Conservation (phyloP, 257 asterid species). For the Apocynum venetum region DNA sequence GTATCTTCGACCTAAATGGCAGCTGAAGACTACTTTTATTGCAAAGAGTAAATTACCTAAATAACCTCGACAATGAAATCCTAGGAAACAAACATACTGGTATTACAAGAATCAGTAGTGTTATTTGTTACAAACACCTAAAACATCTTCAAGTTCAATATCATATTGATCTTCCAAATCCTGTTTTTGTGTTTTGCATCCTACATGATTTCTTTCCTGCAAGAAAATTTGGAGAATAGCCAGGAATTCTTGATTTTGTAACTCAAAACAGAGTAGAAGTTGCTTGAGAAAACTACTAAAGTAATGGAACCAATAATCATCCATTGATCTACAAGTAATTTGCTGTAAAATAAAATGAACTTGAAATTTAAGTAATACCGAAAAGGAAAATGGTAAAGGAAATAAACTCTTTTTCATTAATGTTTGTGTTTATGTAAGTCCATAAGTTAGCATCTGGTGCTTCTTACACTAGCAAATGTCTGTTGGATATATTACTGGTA, state of each 20-base stretch:
- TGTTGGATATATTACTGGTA: neutral
- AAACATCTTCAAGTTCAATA: neutral
- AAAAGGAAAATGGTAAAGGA: neutral
- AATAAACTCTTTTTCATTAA: neutral
- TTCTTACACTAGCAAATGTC: neutral
- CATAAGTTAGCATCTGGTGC: neutral
- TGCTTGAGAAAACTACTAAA: neutral
- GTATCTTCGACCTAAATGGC: neutral
- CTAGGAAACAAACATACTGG: neutral
- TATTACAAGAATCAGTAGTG: neutral
- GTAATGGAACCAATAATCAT: neutral
- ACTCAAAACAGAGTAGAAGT: neutral
- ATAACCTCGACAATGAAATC: neutral
- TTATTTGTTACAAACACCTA: neutral
- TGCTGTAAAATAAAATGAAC: neutral
- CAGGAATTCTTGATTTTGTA: neutral
- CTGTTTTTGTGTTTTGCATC: neutral
- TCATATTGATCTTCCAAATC: neutral
- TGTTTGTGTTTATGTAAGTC: neutral
- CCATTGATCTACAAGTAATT: neutral
- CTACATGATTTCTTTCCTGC: neutral
- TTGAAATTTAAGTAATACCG: neutral
- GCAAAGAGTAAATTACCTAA: neutral
- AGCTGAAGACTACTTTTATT: neutral
- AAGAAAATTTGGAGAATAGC: neutral